A percentile compares a stretch with the other conserved stretches of the same genome.
phyloP scores from a whole-genome alignment of 2,329 filamentous ascomycete species.

The Epichloe glyceriae region DNA sequence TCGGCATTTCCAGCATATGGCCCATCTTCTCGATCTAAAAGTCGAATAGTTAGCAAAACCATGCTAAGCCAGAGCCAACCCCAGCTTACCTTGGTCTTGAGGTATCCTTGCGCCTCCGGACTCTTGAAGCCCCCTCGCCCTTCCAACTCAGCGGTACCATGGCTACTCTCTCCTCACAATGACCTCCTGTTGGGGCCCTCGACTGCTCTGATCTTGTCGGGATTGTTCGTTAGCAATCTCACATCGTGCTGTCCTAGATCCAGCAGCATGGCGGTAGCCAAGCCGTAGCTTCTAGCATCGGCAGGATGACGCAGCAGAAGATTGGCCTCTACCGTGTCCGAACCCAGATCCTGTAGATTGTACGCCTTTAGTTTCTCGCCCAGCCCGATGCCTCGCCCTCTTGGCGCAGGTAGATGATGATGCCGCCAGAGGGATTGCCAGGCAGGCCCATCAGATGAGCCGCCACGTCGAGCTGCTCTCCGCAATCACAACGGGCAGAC shows the following conservation, averaged over 20 bases:
- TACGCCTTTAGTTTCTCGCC: conserved; percentile 96
- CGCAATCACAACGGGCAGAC: conserved; percentile 95
- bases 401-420: conserved; percentile 91
- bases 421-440: conserved; percentile 53
- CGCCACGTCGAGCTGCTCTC: conserved; percentile 93
- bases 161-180: conserved; percentile 79
- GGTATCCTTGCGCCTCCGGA: conserved; percentile 82
- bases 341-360: conserved; percentile 90
- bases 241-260: conserved; percentile 74
- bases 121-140: conserved; percentile 73
- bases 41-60: conserved; percentile 10
- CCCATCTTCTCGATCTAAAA: conserved; percentile 75
- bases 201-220: conserved; percentile 88
- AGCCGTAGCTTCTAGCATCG: conserved; percentile 84
- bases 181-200: conserved; percentile 86
- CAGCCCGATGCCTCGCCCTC: conserved; percentile 88
- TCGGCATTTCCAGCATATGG: conserved; percentile 54
- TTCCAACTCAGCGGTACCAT: conserved; percentile 96
- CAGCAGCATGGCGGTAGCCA: conserved; percentile 88
- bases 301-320: conserved; percentile 81
- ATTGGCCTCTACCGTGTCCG: conserved; percentile 97
- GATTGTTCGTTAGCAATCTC: conserved; percentile 85
- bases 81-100: conserved; percentile 74
- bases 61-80: background rate
- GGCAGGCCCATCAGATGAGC: conserved; percentile 80